Conservation (phyloP, 768 basidiomycete genomes). For the Phanerochaete carnosa region DNA sequence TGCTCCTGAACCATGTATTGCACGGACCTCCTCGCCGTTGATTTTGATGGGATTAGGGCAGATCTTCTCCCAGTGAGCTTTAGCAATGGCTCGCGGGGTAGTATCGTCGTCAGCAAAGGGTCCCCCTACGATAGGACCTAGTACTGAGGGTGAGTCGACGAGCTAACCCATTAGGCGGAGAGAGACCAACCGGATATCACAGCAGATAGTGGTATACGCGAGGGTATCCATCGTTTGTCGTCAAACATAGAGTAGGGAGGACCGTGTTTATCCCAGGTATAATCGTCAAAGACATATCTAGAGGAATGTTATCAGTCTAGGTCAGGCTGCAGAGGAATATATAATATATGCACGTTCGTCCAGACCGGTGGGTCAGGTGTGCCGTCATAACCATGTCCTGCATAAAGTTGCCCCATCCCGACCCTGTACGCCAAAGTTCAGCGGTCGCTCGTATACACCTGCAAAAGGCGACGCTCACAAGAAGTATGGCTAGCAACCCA, state of each 20-base stretch:
- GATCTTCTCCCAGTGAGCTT: slow-evolving; percentile 41
- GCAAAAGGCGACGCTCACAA: slow-evolving; percentile 24
- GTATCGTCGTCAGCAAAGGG: slow-evolving; percentile 31
- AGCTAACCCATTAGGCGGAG: too few species aligned
- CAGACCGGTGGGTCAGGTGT: slow-evolving; percentile 43
- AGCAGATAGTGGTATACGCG: slow-evolving; percentile 51
- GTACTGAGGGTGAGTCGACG: background rate
- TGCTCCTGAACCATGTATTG: slow-evolving; percentile 23
- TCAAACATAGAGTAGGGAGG: slow-evolving; percentile 44
- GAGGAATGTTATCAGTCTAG: background rate
- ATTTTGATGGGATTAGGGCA: slow-evolving; percentile 41
- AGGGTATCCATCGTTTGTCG: slow-evolving; percentile 49
- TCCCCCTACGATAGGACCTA: slow-evolving; percentile 44
- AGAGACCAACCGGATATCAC: slow-evolving; percentile 43
- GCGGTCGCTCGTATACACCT: background rate
- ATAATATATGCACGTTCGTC: slow-evolving; percentile 42
- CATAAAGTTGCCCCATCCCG: slow-evolving; percentile 39
- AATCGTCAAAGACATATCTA: slow-evolving; percentile 55
- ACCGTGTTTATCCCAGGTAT: slow-evolving; percentile 46
- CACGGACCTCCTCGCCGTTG: slow-evolving; percentile 22
- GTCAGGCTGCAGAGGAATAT: background rate
- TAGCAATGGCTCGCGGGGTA: slow-evolving; percentile 43
- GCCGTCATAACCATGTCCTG: slow-evolving; percentile 56
- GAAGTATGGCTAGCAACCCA: slow-evolving; percentile 47
- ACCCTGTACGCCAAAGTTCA: slow-evolving; percentile 23